Evolutionary conservation across 129 eudicot genomes (phyloP).

Genomic region (Helichrysum umbraculigerum): DNA sequence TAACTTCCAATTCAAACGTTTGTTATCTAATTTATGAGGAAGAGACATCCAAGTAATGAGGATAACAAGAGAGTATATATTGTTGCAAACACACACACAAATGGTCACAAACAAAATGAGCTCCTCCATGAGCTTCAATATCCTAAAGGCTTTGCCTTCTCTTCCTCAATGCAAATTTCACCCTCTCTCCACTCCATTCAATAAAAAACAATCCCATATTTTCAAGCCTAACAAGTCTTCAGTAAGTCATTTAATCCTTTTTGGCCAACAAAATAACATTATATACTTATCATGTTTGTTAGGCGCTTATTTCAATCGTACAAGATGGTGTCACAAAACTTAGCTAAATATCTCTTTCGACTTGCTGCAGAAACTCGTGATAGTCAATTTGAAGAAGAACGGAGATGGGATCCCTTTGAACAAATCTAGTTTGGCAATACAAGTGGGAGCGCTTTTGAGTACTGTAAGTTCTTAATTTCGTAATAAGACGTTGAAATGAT

Average conservation of each 20-base stretch:
- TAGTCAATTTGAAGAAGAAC: slow-evolving; percentile 25
- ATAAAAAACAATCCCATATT: slow-evolving; percentile 34
- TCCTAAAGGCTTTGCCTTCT: slow-evolving; percentile 78
- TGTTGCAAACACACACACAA: slow-evolving; percentile 33
- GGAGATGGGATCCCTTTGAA: slow-evolving; percentile 8
- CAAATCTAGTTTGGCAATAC: slow-evolving; percentile 45
- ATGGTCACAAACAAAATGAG: slow-evolving; percentile 55
- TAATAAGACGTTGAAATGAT: background rate
- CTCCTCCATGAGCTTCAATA: slow-evolving; percentile 56
- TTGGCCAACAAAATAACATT: background rate
- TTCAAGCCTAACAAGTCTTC: slow-evolving; percentile 32
- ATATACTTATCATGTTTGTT: background rate
- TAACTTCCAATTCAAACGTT: too few relatives aligned
- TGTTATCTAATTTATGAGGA: too few relatives aligned
- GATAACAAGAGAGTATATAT: slow-evolving; percentile 32
- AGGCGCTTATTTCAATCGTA: background rate
- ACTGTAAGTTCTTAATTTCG: slow-evolving; percentile 37
- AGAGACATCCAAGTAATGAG: slow-evolving; percentile 30
- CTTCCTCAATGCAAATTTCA: slow-evolving; percentile 43
- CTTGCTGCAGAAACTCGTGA: slow-evolving; percentile 35
- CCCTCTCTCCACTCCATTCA: slow-evolving; percentile 35
- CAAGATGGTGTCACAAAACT: background rate
- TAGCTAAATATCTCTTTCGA: background rate
- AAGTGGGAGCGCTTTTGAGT: slow-evolving; percentile 62
- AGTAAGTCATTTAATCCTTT: slow-evolving; percentile 17